phyloP scores from a whole-genome alignment of 2,329 filamentous ascomycete genomes.

The Penicillium psychrosexuale region DNA sequence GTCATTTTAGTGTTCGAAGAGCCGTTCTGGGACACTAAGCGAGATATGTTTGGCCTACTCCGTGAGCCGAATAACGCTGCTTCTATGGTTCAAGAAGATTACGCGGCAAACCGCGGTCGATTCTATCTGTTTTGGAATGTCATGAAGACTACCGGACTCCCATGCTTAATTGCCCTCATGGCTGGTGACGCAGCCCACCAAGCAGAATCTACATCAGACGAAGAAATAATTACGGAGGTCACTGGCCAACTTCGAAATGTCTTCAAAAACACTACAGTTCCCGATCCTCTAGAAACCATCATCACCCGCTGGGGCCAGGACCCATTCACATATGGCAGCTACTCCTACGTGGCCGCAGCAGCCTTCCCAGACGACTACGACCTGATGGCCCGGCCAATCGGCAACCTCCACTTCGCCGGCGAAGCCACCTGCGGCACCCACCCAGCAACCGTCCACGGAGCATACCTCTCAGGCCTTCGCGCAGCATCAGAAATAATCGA shows the following conservation, averaged over 20 bases:
- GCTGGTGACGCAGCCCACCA: constrained; percentile 90
- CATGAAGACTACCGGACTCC: constrained; percentile 81
- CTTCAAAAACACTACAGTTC: constrained; percentile 64
- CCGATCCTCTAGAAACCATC: constrained; percentile 77
- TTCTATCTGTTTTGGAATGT: constrained; percentile 99
- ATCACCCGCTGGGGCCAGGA: constrained; percentile 92
- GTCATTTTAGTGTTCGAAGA: constrained; percentile 85
- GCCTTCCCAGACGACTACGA: constrained; percentile 89
- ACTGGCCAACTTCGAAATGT: constrained; percentile 73
- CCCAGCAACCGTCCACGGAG: constrained; percentile 94
- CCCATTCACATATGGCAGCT: constrained; percentile 86
- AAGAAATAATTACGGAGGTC: constrained; percentile 74
- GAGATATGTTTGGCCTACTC: constrained; percentile 91
- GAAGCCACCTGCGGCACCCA: constrained; percentile 96
- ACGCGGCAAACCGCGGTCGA: constrained; percentile 73
- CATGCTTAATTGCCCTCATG: constrained; percentile 88
- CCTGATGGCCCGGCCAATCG: constrained; percentile 77
- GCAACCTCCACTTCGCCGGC: constrained; percentile 90
- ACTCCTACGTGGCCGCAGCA: constrained; percentile 84
- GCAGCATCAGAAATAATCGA: constrained; percentile 84
- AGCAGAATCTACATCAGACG: constrained; percentile 72
- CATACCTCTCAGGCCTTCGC: constrained; percentile 87
- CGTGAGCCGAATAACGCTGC: constrained; percentile 66
- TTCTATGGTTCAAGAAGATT: constrained; percentile 76
- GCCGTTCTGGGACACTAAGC: constrained; percentile 83